Evolutionary conservation across 495 filamentous ascomycete genomes (phyloP).

Genomic region (Penicillium daleae): DNA sequence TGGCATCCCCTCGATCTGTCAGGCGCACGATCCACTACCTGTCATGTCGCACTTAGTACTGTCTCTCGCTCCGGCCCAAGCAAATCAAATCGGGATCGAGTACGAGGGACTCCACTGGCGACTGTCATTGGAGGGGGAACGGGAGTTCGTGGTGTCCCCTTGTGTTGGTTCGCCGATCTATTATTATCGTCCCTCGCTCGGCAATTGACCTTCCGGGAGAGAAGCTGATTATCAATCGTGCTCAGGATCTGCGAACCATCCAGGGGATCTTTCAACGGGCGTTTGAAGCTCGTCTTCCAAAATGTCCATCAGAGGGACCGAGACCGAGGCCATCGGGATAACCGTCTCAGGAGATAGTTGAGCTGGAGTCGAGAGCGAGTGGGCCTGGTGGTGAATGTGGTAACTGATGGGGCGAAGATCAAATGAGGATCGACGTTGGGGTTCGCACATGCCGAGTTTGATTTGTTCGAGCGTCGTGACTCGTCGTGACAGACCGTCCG

Average conservation of each 20-base stretch:
- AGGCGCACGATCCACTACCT: conserved; percentile 19
- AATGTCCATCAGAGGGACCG: too few relatives aligned
- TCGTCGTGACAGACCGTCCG: neutral
- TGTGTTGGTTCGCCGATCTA: conserved; percentile 11
- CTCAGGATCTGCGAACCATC: neutral
- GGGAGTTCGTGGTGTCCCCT: conserved; percentile 6
- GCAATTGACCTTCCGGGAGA: neutral
- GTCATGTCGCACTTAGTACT: conserved; percentile 21
- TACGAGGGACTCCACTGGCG: neutral
- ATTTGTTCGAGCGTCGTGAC: neutral
- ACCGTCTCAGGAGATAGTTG: too few relatives aligned
- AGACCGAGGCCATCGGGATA: neutral
- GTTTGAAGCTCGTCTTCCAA: neutral
- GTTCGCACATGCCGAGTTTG: conserved; percentile 8
- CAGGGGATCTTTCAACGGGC: neutral
- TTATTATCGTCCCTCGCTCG: neutral
- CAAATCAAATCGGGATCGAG: conserved; percentile 1
- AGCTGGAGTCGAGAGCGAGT: neutral
- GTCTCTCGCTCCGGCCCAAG: neutral
- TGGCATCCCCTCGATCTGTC: conserved; percentile 1
- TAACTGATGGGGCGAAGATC: conserved; percentile 5
- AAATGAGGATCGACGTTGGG: conserved; percentile 21
- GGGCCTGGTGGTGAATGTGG: conserved; percentile 4
- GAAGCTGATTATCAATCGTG: neutral
- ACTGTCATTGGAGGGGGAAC: neutral